Conservation (phyloP, 2,329 filamentous ascomycete genomes). For the Colletotrichum echinochloae region DNA sequence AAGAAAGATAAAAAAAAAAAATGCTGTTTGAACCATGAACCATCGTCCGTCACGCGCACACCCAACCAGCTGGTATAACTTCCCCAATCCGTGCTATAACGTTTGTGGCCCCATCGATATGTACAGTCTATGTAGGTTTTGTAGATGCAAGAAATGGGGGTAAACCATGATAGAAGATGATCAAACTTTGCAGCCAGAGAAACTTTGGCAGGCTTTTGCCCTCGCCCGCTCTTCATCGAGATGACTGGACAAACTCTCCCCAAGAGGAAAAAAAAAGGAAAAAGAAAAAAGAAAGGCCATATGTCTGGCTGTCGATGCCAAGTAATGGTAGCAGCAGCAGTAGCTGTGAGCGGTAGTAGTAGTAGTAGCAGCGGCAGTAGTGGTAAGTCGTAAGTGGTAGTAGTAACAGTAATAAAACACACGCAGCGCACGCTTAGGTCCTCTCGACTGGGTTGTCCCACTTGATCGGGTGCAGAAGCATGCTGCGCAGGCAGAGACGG, state of each 20-base stretch:
- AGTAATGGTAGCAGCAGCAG: background rate
- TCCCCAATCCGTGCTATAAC: slow-evolving; percentile 32
- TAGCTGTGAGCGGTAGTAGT: too few relatives aligned
- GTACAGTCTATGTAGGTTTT: slow-evolving; percentile 32
- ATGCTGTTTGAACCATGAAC: slow-evolving; percentile 28
- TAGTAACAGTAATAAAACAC: slow-evolving; percentile 2
- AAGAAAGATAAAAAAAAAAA: background rate
- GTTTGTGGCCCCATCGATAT: slow-evolving; percentile 21
- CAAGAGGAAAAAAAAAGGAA: background rate
- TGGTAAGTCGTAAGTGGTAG: background rate
- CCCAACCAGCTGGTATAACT: slow-evolving; percentile 26
- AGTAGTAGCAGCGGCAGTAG: too few relatives aligned
- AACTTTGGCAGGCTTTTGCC: slow-evolving; percentile 9
- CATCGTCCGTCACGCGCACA: background rate
- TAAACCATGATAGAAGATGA: background rate
- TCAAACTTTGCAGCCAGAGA: slow-evolving; percentile 23
- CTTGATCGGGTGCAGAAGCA: slow-evolving; percentile 87
- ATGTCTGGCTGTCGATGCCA: background rate
- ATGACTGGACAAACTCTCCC: background rate
- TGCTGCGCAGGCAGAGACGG: slow-evolving; percentile 82
- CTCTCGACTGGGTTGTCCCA: slow-evolving; percentile 65
- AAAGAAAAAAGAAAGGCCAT: background rate
- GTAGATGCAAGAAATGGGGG: slow-evolving; percentile 11
- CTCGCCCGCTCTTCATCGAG: slow-evolving; percentile 8
- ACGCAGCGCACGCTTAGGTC: slow-evolving; percentile 1